Base-by-base conservation (phyloP, 306 rosid species). In the Styphnolobium japonicum region DNA sequence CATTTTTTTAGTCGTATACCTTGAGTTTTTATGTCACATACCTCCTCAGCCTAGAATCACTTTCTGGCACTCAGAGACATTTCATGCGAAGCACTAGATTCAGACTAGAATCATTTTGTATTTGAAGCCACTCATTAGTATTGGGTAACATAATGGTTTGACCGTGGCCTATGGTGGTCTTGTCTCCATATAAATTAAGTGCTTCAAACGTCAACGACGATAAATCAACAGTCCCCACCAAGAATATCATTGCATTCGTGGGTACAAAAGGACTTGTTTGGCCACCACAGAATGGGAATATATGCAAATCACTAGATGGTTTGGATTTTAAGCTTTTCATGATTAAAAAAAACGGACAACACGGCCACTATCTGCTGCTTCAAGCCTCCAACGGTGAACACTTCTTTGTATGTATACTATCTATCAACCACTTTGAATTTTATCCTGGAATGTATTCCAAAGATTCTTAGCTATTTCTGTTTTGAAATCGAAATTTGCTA, bases 211-310 rank as follows among this genome's bases (percentile, higher is more conserved):
- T 62, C 22, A 46, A 75, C 46, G 5, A 79, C 9, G 48, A 1
- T 16, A 3, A 33, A 14, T 62, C 25, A 31, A 61, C 42, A 67
- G 56, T 10, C 25, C 49, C 73, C 74, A 51, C 66, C 48, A 63
- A 33, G 27, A 60, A 34, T 78, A 63, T 15, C 65, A 18, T 67
- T 29, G 37, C 58, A 27, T 71, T 61, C 46, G 42, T 68, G 71
- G 82, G 74, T 25, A 48, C 82, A 49, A 62, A 36, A 25, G 79
- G 8, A 71, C 75, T 51, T 55, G 49, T 33, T 65, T 19, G 71
- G 67, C 75, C 82, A 80, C 79, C 76, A 53, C 58, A 52, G 34
- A 75, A 75, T 73, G 25, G 22, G 84, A 79, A 80, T 84, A 80
- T 79, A 53, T 75, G 78, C 58, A 52, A 33, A 67, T 61, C 49